A percentile compares a stretch with the other conserved stretches of the same genome.
Evolutionary conservation across 148 eudicot species (phyloP).

Genomic region (Chenopodium album): DNA sequence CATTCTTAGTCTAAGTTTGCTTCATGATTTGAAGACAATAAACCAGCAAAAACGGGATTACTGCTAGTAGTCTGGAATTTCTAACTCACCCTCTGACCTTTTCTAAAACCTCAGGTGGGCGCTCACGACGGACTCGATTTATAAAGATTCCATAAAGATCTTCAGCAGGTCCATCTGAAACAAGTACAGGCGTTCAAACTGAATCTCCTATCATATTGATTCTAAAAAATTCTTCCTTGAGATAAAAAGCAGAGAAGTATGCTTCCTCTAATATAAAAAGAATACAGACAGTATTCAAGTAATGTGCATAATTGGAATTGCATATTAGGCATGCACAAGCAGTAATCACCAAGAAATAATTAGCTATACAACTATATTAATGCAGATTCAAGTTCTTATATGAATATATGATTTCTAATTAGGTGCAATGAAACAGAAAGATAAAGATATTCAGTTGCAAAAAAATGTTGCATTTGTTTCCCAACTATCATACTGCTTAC

Average conservation of each 20-base stretch:
- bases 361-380: not conserved
- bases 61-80: not conserved
- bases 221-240: not conserved
- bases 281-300: not conserved
- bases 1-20: not conserved
- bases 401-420: not conserved
- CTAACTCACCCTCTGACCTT: conserved; percentile 81
- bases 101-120: conserved; percentile 82
- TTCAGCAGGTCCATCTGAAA: conserved; percentile 95
- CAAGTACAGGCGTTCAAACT: not conserved
- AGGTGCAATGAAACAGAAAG: not conserved
- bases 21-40: not conserved
- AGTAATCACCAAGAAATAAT: not conserved
- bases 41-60: not conserved
- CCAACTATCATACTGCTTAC: conserved; percentile 35
- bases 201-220: not conserved
- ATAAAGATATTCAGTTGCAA: not conserved
- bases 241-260: not conserved
- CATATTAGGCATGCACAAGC: not conserved
- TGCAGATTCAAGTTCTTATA: not conserved
- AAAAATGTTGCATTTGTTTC: not conserved
- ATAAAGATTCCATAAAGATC: conserved; percentile 97
- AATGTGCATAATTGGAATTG: not conserved
- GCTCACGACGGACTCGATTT: conserved; percentile 89
- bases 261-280: not conserved